Conservation (phyloP, 179 eudicot species). For the Camellia oleifera region DNA sequence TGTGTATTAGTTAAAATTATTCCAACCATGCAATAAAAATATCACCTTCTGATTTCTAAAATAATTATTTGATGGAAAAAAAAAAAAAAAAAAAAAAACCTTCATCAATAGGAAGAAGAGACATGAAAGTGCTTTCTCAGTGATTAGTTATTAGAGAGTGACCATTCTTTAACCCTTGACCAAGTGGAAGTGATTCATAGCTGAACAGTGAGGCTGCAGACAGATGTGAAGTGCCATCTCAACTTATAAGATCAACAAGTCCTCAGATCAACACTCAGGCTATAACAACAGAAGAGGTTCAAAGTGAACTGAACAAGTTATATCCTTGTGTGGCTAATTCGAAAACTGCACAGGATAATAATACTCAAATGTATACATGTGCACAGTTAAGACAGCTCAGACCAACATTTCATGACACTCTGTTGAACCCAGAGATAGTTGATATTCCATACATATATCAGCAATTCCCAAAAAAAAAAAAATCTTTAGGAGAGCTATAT, state of each 20-base stretch:
- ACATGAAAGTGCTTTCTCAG: background rate
- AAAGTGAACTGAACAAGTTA: no score
- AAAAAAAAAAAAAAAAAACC: background rate
- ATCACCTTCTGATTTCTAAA: background rate
- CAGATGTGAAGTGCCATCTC: background rate
- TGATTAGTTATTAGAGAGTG: background rate
- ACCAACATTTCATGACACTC: no score
- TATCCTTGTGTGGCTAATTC: no score
- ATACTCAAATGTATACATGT: no score
- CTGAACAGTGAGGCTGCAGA: background rate
- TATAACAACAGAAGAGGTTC: background rate
- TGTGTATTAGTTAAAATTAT: background rate
- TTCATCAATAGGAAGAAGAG: background rate
- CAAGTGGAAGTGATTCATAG: background rate
- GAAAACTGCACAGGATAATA: no score
- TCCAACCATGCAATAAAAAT: no score
- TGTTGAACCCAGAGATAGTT: no score
- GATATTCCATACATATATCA: no score
- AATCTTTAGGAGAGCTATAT: no score
- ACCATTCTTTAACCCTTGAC: background rate
- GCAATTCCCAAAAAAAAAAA: no score
- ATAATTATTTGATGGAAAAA: background rate
- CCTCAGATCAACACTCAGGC: background rate
- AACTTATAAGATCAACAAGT: background rate
- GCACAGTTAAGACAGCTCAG: no score